A percentile compares a stretch with the other conserved stretches of the same genome.
These are phyloP conservation scores for Auricularia cornea DNA, from an alignment of 768 basidiomycete genomes.

Conservation along the genomic window DNA sequence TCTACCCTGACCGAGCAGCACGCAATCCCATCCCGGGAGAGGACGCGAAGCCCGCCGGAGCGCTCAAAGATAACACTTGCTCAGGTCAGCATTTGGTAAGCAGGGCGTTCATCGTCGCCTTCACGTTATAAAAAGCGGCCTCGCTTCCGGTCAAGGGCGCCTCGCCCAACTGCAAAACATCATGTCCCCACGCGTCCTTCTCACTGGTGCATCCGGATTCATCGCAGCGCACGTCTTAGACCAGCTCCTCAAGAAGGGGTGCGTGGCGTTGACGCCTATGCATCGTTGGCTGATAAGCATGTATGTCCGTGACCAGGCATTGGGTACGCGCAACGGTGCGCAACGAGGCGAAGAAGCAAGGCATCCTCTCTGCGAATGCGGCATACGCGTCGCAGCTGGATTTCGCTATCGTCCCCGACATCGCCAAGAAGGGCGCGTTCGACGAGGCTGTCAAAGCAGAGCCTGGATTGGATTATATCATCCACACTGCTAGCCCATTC, in stretches of 20 bases:
- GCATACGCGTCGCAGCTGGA: conserved; percentile 22
- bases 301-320: too few species aligned
- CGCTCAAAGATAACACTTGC: too few species aligned
- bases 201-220: conserved; percentile 53
- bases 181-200: conserved; percentile 27
- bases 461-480: conserved; percentile 56
- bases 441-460: conserved; percentile 59
- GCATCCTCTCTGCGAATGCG: conserved; percentile 9
- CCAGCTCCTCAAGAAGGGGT: conserved; percentile 51
- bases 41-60: too few species aligned
- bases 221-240: conserved; percentile 52
- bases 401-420: conserved; percentile 63
- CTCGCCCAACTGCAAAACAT: too few species aligned
- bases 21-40: too few species aligned
- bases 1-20: too few species aligned
- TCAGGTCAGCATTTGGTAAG: too few species aligned
- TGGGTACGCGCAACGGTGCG: conserved; percentile 59
- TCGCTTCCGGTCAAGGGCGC: too few species aligned
- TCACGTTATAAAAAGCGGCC: too few species aligned
- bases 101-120: too few species aligned
- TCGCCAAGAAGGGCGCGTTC: conserved; percentile 60
- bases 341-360: conserved; percentile 41
- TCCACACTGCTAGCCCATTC: conserved; percentile 62
- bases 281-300: too few species aligned
- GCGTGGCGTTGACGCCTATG: too few species aligned